Base-by-base conservation (phyloP, 306 rosid genomes). In the Quercus variabilis region DNA sequence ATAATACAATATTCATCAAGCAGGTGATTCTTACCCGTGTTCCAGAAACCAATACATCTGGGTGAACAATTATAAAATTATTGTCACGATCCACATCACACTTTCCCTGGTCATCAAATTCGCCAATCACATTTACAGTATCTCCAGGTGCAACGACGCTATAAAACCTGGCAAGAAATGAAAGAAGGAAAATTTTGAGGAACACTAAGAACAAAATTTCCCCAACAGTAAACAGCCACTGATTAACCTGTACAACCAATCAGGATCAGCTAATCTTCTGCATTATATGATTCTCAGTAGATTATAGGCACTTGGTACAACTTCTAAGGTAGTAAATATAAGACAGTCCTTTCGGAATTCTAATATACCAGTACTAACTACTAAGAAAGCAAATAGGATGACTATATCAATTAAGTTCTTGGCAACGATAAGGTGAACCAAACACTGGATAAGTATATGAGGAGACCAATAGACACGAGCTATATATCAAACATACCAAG, bases 61-160 rank as follows among this genome's bases (percentile, higher is more conserved):
- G 99, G 81, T 92, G 96, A 71, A 92, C 87, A 67, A 95, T 86
- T 83, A 95, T 80, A 85, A 87, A 87, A 84, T 95, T 95, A 26
- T 76, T 79, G 74, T 90, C 87, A 80, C 33, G 91, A 83, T 88
- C 91, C 74, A 95, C 81, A 77, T 86, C 89, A 77, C 92, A 95
- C 77, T 68, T 78, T 58, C 98, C 98, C 79, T 84, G 79, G 78
- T 87, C 91, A 77, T 89, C 90, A 74, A 91, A 95, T 80, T 91
- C 90, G 70, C 99, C 97, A 23, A 95, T 90, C 74, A 95, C 71
- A 77, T 95, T 91, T 56, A 95, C 89, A 21, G 95, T 85, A 83
- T 95, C 97, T 86, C 99, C 99, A 56, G 97, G 99, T 20, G 95
- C 83, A 88, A 92, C 81, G 71, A 86, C 83, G 82, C 97, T 90